A percentile compares a stretch with the other conserved stretches of the same genome.
Evolutionary conservation across 1,284 basidiomycete species (phyloP).

Genomic region (Sporisorium graminicola): DNA sequence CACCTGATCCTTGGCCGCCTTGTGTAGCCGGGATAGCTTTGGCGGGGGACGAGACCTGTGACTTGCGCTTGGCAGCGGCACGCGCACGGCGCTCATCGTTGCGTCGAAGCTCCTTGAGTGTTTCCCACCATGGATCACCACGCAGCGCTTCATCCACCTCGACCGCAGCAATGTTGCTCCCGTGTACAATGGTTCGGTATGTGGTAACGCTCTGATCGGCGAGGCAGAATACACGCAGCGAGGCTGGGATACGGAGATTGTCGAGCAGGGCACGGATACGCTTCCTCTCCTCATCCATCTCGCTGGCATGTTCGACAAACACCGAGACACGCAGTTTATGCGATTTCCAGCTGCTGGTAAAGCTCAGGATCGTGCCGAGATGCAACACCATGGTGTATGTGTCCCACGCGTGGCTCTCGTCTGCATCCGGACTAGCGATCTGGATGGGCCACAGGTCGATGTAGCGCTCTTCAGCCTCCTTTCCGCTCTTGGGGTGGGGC

Average conservation of each 20-base stretch:
- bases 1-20: not conserved
- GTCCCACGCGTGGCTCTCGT: slow-evolving; percentile 65
- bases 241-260: slow-evolving; percentile 67
- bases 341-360: slow-evolving; percentile 66
- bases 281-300: slow-evolving; percentile 61
- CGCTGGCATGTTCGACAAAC: slow-evolving; percentile 66
- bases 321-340: slow-evolving; percentile 68
- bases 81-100: slow-evolving; percentile 58
- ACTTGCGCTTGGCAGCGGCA: slow-evolving; percentile 49
- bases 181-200: slow-evolving; percentile 65
- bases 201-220: slow-evolving; percentile 56
- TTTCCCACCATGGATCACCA: slow-evolving; percentile 68
- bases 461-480: slow-evolving; percentile 46
- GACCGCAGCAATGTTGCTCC: slow-evolving; percentile 46
- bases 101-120: slow-evolving; percentile 60
- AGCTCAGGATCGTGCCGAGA: slow-evolving; percentile 67
- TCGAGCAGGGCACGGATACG: slow-evolving; percentile 65
- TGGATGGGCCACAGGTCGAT: slow-evolving; percentile 69
- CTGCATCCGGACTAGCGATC: slow-evolving; percentile 61
- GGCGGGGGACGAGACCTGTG: slow-evolving; percentile 43
- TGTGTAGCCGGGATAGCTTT: slow-evolving; percentile 29
- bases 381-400: slow-evolving; percentile 70
- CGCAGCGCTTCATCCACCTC: slow-evolving; percentile 55
- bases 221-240: slow-evolving; percentile 66
- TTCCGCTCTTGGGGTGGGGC: slow-evolving; percentile 17